phyloP scores from a whole-genome alignment of 1,139 yeast genomes.

The Magnusiomyces ingens region DNA sequence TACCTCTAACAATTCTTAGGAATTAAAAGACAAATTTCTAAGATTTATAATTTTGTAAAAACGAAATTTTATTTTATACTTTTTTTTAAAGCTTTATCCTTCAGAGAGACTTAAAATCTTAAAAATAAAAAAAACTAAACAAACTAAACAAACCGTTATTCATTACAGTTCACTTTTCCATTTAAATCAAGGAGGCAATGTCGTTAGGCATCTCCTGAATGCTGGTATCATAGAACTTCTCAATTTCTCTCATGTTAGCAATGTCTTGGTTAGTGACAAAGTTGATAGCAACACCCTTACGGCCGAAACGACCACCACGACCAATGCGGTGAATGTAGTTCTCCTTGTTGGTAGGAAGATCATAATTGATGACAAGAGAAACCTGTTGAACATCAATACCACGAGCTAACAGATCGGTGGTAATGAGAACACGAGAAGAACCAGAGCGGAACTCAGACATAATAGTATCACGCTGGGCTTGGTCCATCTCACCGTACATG shows the following conservation, averaged over 20 bases:
- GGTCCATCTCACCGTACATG: conserved; percentile 98
- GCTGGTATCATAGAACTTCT: conserved; percentile 66
- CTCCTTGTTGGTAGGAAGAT: conserved; percentile 76
- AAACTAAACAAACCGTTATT: neutral
- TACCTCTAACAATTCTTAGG: too few relatives aligned
- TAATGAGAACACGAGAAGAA: conserved; percentile 69
- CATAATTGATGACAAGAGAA: conserved; percentile 90
- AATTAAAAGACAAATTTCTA: too few relatives aligned
- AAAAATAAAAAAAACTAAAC: neutral
- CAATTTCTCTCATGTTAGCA: conserved; percentile 57
- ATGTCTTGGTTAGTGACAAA: conserved; percentile 70
- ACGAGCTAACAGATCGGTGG: conserved; percentile 97
- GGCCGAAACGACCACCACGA: conserved; percentile 90
- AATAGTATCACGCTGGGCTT: conserved; percentile 79
- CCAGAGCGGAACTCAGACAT: conserved; percentile 66
- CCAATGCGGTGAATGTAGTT: conserved; percentile 93
- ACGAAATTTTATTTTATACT: neutral
- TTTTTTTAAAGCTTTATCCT: neutral
- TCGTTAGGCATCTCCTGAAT: conserved; percentile 87
- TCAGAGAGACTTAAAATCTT: neutral
- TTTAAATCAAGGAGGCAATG: conserved; percentile 42
- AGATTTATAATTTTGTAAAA: conserved; percentile 2
- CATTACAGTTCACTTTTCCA: neutral
- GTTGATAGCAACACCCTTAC: conserved; percentile 92
- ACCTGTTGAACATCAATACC: conserved; percentile 98